phyloP scores from a whole-genome alignment of 257 asterid genomes.

The Solanum corneliomulleri region DNA sequence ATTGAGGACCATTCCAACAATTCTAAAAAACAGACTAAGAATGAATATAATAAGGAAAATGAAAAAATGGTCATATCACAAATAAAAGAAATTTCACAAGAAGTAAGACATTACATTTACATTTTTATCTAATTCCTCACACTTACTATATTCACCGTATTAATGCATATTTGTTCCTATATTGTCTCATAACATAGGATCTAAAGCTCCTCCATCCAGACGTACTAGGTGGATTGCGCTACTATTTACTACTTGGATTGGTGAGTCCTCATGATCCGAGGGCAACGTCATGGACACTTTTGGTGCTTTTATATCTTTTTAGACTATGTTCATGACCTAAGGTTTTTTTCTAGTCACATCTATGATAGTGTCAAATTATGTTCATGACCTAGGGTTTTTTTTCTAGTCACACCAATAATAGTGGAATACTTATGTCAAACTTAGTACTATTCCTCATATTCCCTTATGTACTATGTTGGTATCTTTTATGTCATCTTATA shows the following conservation, averaged over 20 bases:
- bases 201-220: background rate
- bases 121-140: background rate
- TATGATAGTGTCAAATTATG: background rate
- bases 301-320: too few species aligned
- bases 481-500: too few species aligned
- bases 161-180: background rate
- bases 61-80: background rate
- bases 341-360: background rate
- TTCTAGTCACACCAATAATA: background rate
- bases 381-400: background rate
- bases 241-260: background rate
- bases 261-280: background rate
- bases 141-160: background rate
- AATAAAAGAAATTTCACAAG: background rate
- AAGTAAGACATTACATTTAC: background rate
- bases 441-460: background rate
- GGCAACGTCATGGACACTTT: background rate
- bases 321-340: background rate
- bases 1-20: background rate
- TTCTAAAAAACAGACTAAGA: background rate
- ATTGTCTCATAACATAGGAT: too few species aligned
- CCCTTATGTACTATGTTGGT: too few species aligned
- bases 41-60: background rate
- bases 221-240: background rate
- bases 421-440: background rate